Evolutionary conservation across 208 protist species (phyloP).

Genomic region (Porcisia hertigi): DNA sequence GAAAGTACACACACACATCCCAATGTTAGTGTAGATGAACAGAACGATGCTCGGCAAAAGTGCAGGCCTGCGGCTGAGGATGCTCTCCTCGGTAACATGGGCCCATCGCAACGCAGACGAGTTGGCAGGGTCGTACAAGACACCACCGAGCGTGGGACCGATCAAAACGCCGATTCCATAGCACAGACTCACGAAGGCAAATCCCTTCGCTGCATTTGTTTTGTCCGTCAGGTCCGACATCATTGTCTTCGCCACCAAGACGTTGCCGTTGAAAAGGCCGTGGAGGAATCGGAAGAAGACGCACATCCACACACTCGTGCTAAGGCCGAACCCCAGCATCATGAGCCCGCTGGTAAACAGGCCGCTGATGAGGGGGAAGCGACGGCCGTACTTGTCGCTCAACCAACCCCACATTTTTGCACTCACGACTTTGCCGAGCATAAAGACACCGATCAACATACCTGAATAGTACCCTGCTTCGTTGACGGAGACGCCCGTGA

Average conservation of each 20-base stretch:
- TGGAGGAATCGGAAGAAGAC: conserved; percentile 66
- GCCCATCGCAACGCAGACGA: conserved; percentile 35
- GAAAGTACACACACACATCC: conserved; percentile 45
- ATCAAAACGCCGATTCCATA: conserved; percentile 60
- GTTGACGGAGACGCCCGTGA: conserved; percentile 34
- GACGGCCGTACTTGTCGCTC: conserved; percentile 66
- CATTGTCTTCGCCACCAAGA: conserved; percentile 78
- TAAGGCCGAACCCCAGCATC: conserved; percentile 71
- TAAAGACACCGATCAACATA: conserved; percentile 54
- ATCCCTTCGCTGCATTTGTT: conserved; percentile 82
- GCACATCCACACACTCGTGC: conserved; percentile 48
- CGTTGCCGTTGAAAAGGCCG: conserved; percentile 74
- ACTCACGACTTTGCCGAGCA: conserved; percentile 64
- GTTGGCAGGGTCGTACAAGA: conserved; percentile 63
- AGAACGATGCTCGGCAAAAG: conserved; percentile 59
- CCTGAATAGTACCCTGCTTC: conserved; percentile 63
- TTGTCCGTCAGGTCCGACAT: conserved; percentile 76
- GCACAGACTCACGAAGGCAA: conserved; percentile 95
- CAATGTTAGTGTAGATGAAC: conserved; percentile 57
- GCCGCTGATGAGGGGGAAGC: conserved; percentile 50
- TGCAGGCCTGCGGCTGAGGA: conserved; percentile 46
- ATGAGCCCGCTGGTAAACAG: conserved; percentile 61
- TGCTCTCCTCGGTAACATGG: conserved; percentile 40
- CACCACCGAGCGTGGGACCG: conserved; percentile 57
- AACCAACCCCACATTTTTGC: conserved; percentile 57